These are phyloP conservation scores for Geosmithia flava DNA, from an alignment of 2,329 filamentous ascomycete species.

Conservation along the genomic window DNA sequence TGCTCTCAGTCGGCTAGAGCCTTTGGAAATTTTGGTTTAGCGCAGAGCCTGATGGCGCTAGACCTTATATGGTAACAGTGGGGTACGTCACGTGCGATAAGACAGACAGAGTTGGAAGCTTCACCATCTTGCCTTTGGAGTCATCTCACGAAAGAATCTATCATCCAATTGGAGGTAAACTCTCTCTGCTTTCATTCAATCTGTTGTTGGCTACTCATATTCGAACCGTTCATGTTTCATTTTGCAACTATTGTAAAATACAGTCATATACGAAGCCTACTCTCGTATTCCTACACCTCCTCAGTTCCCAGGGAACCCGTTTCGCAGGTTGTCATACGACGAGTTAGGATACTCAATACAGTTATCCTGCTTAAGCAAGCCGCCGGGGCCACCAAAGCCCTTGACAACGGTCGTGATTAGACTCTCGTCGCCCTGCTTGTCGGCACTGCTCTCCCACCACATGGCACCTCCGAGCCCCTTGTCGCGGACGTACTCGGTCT, in stretches of 20 bases:
- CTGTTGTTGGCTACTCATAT: no score
- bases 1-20: not conserved
- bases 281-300: not conserved
- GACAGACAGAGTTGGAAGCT: no score
- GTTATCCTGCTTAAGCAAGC: conserved; percentile 42
- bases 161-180: no score
- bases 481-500: conserved; percentile 58
- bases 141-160: no score
- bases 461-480: conserved; percentile 73
- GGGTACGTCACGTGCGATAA: no score
- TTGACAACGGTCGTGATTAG: conserved; percentile 55
- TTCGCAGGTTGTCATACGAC: conserved; percentile 59
- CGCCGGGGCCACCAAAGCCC: conserved; percentile 37
- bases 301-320: conserved; percentile 31
- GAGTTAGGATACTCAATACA: conserved; percentile 50
- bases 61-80: no score
- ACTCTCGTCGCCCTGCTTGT: conserved; percentile 52
- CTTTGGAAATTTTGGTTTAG: not conserved
- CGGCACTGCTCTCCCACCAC: conserved; percentile 91
- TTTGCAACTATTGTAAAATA: not conserved
- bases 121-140: no score
- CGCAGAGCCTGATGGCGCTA: no score
- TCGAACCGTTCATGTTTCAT: no score
- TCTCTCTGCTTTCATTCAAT: no score
- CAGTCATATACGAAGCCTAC: not conserved